A percentile compares a stretch with the other conserved stretches of the same genome.
These are phyloP conservation scores for Nosema muscidifuracis DNA, from an alignment of 371 early-diverging fungal species.

Conservation along the genomic window DNA sequence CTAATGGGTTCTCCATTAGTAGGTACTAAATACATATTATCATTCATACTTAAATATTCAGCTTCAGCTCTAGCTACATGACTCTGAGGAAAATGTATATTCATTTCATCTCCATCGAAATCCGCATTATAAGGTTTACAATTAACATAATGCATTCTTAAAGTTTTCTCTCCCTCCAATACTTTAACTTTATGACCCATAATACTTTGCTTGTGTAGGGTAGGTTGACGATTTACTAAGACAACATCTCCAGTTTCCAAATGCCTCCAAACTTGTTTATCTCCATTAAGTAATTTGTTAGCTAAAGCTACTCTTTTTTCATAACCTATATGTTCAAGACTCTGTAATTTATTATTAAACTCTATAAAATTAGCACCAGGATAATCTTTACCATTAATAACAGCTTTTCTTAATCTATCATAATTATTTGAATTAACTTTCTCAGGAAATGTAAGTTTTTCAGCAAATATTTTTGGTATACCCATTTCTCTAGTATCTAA, in stretches of 20 bases:
- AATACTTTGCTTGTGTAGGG: constrained; percentile 96
- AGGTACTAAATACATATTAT: constrained; percentile 90
- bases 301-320: constrained; percentile 86
- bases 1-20: constrained; percentile 93
- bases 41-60: constrained; percentile 80
- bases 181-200: constrained; percentile 95
- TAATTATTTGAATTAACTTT: constrained; percentile 88
- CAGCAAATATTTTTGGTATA: constrained; percentile 88
- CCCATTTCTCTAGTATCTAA: constrained; percentile 97
- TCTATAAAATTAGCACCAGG: constrained; percentile 74
- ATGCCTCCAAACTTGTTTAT: constrained; percentile 92
- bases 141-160: constrained; percentile 97
- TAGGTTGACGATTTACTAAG: constrained; percentile 96
- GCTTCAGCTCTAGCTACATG: constrained; percentile 89
- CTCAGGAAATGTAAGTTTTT: constrained; percentile 90
- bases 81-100: constrained; percentile 97
- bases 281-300: constrained; percentile 72
- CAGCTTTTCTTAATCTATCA: constrained; percentile 76
- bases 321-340: constrained; percentile 69
- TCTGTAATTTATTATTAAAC: constrained; percentile 65
- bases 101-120: constrained; percentile 99
- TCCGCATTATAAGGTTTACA: constrained; percentile 96
- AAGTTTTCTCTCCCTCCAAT: constrained; percentile 89
- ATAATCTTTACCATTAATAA: constrained; percentile 96
- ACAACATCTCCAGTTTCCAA: constrained; percentile 89